Base-by-base conservation (phyloP, 352 stramenopile genomes). In the Phytophthora melonis region DNA sequence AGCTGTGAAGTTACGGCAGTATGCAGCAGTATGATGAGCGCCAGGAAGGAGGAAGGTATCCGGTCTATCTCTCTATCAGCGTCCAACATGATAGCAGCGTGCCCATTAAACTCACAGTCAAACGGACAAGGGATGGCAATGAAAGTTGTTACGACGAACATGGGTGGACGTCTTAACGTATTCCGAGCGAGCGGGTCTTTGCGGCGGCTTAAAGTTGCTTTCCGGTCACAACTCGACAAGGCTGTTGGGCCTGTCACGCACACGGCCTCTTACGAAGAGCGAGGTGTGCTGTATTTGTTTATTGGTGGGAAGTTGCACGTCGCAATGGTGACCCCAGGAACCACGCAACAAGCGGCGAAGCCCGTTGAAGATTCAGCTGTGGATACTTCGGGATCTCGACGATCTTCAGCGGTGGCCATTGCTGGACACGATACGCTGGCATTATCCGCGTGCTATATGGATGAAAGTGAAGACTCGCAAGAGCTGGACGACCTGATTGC, bases 1-100 rank as follows among this genome's bases (percentile, higher is more conserved):
- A 86, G 78, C 50, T 92, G 80, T 68, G 83, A 93, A 54, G 66
- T 92, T 39, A 68, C 68, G 23, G 72, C 81, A 64, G 57, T 85
- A 39, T 90, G 74, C 43, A 72, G 61, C n/a, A 83, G 79, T 27
- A 71, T 93, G 53, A 82, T 93, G 78, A 81, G 70, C 45, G 72
- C 77, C 3, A 73, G 65, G 43, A 74, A 77, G 32, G 59, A 74
- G 53, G 64, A 34, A 68, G 30, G 62, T 13, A 57, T 73, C 11
- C 47, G 52, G 34, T 68, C 61, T 39, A 45, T 67, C 18, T 82
- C 74, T 14, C 65, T 86, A 50, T 71, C 66, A n/a, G 72, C 81
- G 60, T 73, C 75, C 67, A 84, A 79, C 11, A 66, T 78, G 45
- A 68, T 34, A 45, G 41, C 55, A 70, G 73, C 54, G 10, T 55